These are phyloP conservation scores for Thielaviopsis punctulata DNA, from an alignment of 2,329 filamentous ascomycete species.

Conservation along the genomic window DNA sequence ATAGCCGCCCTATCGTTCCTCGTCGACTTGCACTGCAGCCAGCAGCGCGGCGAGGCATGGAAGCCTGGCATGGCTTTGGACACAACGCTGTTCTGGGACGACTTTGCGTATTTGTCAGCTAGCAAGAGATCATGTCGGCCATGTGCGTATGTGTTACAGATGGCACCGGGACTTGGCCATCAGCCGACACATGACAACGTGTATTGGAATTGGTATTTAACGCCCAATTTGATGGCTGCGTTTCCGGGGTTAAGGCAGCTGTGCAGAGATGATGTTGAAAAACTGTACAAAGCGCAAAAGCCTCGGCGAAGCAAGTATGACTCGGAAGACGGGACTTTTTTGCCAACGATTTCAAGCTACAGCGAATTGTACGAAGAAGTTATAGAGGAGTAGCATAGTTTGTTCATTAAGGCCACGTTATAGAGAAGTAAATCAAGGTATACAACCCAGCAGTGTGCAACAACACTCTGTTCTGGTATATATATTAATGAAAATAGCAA, in stretches of 20 bases:
- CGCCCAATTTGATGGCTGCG: background rate
- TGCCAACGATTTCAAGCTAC: background rate
- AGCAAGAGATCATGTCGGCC: conserved; percentile 22
- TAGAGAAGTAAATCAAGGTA: background rate
- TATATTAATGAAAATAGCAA: background rate
- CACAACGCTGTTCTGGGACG: conserved; percentile 16
- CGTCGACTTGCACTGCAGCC: background rate
- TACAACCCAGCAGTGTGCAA: background rate
- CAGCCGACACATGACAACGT: conserved; percentile 1
- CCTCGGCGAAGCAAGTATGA: background rate
- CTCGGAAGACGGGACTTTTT: background rate
- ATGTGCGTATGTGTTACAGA: conserved; percentile 19
- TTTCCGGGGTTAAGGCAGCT: background rate
- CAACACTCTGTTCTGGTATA: background rate
- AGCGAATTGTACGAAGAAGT: background rate
- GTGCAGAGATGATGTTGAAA: background rate
- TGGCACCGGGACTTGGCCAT: background rate
- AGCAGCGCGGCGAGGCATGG: too few species aligned
- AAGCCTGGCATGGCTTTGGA: background rate
- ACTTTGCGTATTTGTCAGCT: conserved; percentile 19
- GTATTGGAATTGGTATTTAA: background rate
- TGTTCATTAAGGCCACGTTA: background rate
- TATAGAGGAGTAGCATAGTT: background rate
- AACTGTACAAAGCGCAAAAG: background rate
- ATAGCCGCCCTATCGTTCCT: background rate